phyloP scores from a whole-genome alignment of 179 eudicot species.

The Spinacia oleracea region DNA sequence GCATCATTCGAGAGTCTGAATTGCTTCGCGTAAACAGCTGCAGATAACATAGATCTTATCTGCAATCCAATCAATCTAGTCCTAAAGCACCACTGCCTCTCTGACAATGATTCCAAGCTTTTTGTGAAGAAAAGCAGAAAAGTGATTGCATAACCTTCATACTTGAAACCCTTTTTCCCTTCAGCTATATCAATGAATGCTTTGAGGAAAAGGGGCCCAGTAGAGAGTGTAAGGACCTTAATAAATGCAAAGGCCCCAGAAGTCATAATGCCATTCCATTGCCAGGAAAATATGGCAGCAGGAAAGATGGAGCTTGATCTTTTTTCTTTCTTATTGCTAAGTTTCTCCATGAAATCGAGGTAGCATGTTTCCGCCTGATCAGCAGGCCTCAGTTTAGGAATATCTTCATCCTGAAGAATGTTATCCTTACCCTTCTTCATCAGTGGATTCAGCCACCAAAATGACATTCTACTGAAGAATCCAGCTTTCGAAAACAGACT shows the following conservation, averaged over 20 bases:
- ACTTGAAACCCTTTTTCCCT: conserved; percentile 39
- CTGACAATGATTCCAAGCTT: conserved; percentile 57
- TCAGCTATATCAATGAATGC: conserved; percentile 41
- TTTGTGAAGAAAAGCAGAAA: conserved; percentile 33
- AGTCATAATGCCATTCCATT: conserved; percentile 14
- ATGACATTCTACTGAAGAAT: conserved; percentile 49
- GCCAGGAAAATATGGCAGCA: conserved; percentile 16
- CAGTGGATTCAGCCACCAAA: conserved; percentile 68
- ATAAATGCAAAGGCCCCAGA: conserved; percentile 22
- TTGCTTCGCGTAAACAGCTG: conserved; percentile 62
- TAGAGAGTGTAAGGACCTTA: conserved; percentile 13
- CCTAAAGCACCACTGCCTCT: conserved; percentile 69
- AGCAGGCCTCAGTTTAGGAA: conserved; percentile 55
- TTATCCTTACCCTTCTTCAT: conserved; percentile 55
- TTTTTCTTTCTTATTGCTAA: background rate
- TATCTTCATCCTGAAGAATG: conserved; percentile 53
- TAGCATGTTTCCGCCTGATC: conserved; percentile 50
- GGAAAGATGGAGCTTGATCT: conserved; percentile 32
- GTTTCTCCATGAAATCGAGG: conserved; percentile 14
- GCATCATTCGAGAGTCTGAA: conserved; percentile 64
- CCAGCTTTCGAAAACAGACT: conserved; percentile 25
- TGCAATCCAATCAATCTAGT: conserved; percentile 63
- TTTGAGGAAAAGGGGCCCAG: conserved; percentile 43
- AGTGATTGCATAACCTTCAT: conserved; percentile 44
- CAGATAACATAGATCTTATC: conserved; percentile 77